Evolutionary conservation across 169 alveolate genomes (phyloP).

Genomic region (Plasmodium coatneyi): DNA sequence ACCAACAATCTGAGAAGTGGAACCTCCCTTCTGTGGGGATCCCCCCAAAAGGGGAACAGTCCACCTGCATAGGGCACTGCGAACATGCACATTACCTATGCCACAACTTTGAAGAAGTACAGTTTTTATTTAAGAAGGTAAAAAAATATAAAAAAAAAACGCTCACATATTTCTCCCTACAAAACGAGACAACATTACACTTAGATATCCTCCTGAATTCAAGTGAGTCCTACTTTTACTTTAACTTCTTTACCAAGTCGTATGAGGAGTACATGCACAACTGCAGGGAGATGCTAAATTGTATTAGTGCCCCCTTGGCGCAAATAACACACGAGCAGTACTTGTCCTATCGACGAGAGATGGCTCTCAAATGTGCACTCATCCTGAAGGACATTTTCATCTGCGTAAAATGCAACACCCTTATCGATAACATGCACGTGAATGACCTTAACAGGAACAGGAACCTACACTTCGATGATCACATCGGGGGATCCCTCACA

Average conservation of each 20-base stretch:
- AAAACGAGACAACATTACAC: slow-evolving; percentile 61
- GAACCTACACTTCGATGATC: slow-evolving; percentile 47
- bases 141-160: slow-evolving; percentile 68
- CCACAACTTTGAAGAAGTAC: slow-evolving; percentile 20
- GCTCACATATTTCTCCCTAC: slow-evolving; percentile 46
- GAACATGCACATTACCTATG: slow-evolving; percentile 46
- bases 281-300: slow-evolving; percentile 19
- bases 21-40: not conserved
- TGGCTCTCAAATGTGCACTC: slow-evolving; percentile 52
- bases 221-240: slow-evolving; percentile 60
- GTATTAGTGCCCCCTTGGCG: slow-evolving; percentile 41
- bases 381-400: slow-evolving; percentile 50
- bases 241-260: slow-evolving; percentile 53
- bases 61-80: not conserved
- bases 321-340: slow-evolving; percentile 48
- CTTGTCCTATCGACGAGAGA: slow-evolving; percentile 32
- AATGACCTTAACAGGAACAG: slow-evolving; percentile 8
- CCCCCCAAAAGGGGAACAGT: not conserved
- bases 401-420: slow-evolving; percentile 43
- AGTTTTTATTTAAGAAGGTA: slow-evolving; percentile 44
- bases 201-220: slow-evolving; percentile 64
- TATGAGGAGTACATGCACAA: slow-evolving; percentile 40
- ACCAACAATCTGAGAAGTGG: slow-evolving; percentile 12
- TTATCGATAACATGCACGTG: slow-evolving; percentile 41
- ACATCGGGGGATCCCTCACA: slow-evolving; percentile 20